phyloP scores from a whole-genome alignment of 176 grass and related monocot species.

The Dactylis glomerata region DNA sequence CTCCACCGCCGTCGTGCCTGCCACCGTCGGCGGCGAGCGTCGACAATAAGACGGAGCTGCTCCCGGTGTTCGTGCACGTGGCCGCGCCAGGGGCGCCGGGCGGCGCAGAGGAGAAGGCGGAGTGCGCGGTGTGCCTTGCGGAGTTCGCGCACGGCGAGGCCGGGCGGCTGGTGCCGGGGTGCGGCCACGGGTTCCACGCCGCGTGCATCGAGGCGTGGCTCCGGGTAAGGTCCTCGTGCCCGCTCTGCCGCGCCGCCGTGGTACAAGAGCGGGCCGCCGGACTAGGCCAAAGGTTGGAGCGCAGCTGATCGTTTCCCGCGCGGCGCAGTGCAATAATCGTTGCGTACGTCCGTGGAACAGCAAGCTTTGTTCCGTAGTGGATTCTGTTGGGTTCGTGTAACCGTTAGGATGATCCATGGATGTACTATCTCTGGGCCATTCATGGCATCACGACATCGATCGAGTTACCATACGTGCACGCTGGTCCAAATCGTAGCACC shows the following conservation, averaged over 20 bases:
- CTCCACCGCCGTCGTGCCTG: neutral
- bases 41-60: neutral
- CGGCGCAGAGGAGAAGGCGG: constrained; percentile 17
- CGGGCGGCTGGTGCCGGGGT: constrained; percentile 35
- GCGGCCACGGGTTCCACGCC: constrained; percentile 49
- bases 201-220: constrained; percentile 51
- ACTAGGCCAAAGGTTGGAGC: neutral
- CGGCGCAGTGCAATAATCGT: neutral
- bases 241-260: constrained; percentile 34
- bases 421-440: no score
- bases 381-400: no score
- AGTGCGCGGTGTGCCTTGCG: constrained; percentile 51
- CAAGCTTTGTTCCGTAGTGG: no score
- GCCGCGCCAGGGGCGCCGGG: neutral
- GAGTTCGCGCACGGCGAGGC: constrained; percentile 9
- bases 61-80: constrained; percentile 29
- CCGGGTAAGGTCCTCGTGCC: constrained; percentile 37
- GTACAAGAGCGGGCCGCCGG: neutral
- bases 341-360: neutral
- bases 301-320: neutral
- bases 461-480: no score
- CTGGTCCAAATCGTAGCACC: no score
- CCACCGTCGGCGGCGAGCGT: neutral
- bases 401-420: no score
- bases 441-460: no score